These are phyloP conservation scores for Ceratobasidium sp. DNA, from an alignment of 1,284 basidiomycete genomes.

Conservation along the genomic window DNA sequence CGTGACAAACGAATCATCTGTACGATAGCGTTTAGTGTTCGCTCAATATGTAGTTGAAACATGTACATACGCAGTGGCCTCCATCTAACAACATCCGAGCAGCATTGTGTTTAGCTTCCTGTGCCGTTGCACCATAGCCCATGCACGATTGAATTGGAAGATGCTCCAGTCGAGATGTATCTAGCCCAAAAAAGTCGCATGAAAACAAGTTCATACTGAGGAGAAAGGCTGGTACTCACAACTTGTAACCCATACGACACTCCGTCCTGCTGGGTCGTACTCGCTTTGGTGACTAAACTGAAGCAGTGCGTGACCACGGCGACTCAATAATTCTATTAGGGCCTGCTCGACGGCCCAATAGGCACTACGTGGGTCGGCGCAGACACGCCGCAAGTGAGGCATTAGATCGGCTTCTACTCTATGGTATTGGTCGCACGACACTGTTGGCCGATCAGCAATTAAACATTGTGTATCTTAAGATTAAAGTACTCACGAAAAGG, in stretches of 20 bases:
- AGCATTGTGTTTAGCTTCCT: slow-evolving; percentile 6
- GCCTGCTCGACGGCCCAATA: neutral
- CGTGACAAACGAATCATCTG: too few relatives aligned
- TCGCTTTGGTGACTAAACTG: neutral
- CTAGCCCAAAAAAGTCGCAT: neutral
- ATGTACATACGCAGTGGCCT: slow-evolving; percentile 3
- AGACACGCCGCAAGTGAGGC: neutral
- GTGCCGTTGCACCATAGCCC: neutral
- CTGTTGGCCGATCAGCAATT: neutral
- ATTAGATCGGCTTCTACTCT: too few relatives aligned
- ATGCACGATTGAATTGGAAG: neutral
- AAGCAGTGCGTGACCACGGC: neutral
- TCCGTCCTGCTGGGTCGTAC: neutral
- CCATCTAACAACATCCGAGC: neutral
- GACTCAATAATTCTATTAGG: neutral
- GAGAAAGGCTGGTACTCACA: neutral
- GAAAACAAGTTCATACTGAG: neutral
- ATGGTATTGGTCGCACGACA: slow-evolving; percentile 5
- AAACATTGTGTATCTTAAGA: neutral
- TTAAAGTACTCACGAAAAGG: slow-evolving; percentile 1
- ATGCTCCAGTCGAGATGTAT: neutral
- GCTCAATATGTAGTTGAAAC: neutral
- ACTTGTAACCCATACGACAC: neutral
- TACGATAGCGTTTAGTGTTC: too few relatives aligned
- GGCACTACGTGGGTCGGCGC: neutral